Conservation (phyloP, 2,329 filamentous ascomycete species). For the Tolypocladium amazonense region DNA sequence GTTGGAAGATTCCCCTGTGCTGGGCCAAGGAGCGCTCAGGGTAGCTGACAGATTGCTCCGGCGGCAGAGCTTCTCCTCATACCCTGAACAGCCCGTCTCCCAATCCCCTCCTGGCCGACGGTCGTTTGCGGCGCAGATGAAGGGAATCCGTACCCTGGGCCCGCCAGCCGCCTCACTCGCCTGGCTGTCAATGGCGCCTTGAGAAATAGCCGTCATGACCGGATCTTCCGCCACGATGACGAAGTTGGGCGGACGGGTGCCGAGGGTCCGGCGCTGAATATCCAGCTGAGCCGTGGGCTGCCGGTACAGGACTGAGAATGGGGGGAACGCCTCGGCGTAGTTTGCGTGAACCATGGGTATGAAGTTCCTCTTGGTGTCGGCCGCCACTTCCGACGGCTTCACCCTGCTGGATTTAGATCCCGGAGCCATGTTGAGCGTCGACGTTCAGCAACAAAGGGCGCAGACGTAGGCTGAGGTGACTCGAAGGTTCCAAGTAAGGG, state of each 20-base stretch:
- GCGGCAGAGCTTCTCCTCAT: constrained; percentile 59
- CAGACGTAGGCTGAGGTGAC: not conserved
- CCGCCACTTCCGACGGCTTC: constrained; percentile 51
- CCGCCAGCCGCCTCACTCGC: constrained; percentile 21
- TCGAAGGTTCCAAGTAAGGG: not conserved
- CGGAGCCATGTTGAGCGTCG: constrained; percentile 17
- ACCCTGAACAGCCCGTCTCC: constrained; percentile 48
- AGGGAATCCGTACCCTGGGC: constrained; percentile 39
- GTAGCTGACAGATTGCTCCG: constrained; percentile 64
- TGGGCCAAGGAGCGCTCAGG: constrained; percentile 49
- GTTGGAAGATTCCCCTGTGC: constrained; percentile 34
- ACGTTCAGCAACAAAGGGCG: not conserved
- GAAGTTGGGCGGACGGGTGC: constrained; percentile 32
- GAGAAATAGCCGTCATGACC: constrained; percentile 48
- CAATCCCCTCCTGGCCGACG: constrained; percentile 70
- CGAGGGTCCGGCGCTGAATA: constrained; percentile 22
- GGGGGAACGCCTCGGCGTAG: constrained; percentile 43
- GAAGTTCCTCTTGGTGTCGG: constrained; percentile 60
- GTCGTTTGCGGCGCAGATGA: constrained; percentile 67
- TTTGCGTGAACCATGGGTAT: constrained; percentile 53
- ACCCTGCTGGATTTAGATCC: constrained; percentile 19
- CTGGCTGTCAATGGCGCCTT: constrained; percentile 31
- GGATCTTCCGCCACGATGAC: constrained; percentile 46
- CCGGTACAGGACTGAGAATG: constrained; percentile 48
- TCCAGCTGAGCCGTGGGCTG: constrained; percentile 36